A percentile compares a stretch with the other conserved stretches of the same genome.
These are phyloP conservation scores for Adansonia rubrostipa DNA, from an alignment of 441 rosid genomes.

Conservation along the genomic window DNA sequence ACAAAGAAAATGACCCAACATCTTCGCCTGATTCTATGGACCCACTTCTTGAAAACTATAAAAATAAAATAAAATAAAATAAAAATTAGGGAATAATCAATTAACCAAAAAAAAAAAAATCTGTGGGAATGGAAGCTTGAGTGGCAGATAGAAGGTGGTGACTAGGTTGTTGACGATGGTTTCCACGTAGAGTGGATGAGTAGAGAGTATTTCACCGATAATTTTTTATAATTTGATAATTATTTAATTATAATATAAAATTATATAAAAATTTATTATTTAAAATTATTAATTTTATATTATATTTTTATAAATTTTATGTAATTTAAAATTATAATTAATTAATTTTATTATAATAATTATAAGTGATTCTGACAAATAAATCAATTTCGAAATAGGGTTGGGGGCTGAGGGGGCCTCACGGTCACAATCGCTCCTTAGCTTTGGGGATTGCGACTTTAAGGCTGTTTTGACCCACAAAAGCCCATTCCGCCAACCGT, in stretches of 20 bases:
- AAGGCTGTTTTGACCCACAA: conserved; percentile 36
- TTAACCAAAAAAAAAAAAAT: background rate
- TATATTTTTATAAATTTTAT: too few relatives aligned
- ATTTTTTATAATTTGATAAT: too few relatives aligned
- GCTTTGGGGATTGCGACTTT: conserved; percentile 38
- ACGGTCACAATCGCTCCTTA: conserved; percentile 22
- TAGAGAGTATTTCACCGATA: conserved; percentile 6
- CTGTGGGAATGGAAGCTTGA: background rate
- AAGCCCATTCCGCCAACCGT: conserved; percentile 55
- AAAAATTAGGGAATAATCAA: background rate
- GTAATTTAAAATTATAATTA: too few relatives aligned
- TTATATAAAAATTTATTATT: too few relatives aligned
- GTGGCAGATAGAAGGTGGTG: conserved; percentile 37
- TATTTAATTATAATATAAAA: too few relatives aligned
- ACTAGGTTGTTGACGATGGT: conserved; percentile 31
- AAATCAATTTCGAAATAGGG: background rate
- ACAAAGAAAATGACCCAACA: conserved; percentile 45
- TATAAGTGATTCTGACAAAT: too few relatives aligned
- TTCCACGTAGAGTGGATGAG: conserved; percentile 49
- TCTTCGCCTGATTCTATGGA: conserved; percentile 34
- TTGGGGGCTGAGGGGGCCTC: background rate
- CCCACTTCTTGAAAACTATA: conserved; percentile 16
- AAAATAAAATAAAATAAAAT: background rate
- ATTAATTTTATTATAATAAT: too few relatives aligned
- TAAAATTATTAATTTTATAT: too few relatives aligned